Evolutionary conservation across 2,329 filamentous ascomycete genomes (phyloP), one percentile per base, ranked within the genome.

Genomic region (Ophiostoma himal-ulmi): DNA sequence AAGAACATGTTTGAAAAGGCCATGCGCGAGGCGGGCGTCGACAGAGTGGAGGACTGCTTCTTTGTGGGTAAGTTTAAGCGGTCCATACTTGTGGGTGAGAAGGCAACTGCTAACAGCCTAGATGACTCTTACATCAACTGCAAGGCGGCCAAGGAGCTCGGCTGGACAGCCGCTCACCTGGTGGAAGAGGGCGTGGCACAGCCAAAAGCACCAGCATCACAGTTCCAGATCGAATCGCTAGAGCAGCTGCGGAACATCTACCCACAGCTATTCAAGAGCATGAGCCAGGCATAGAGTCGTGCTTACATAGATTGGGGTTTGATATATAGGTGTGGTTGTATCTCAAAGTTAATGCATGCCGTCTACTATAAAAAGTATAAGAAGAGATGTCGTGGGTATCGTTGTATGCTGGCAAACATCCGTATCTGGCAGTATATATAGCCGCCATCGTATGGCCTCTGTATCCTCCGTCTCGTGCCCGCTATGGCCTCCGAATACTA

Each of bases 101-200:
- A 30, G 30, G 30, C 30, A 30, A 30, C 26, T 36, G 57, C 57
- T 64, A 10, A 64, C 60, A 39, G 0, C 20, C 20, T 37, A 65
- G 95, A 99, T 77, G 95, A 99, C 78, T 97, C 93, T 0, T 88
- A 87, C 71, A 79, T 89, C 73, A 99, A 99, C 77, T 96, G 92
- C 78, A 86, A 83, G 74, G 89, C 89, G 73, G 92, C 93, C 0
- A 85, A 91, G 74, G 86, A 88, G 44, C 85, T 94, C 73, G 95
- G 95, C 26, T 99, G 95, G 95, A 92, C 88, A 14, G 88, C 90
- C 0, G 91, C 87, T 6, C 95, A 98, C 79, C 84, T 97, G 30
- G 88, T 98, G 6, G 95, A 98, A 77, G 88, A 91, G 48, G 86
- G 85, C 7, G 83, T 93, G 44, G 81, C 85, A 20, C 78, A 84